Conservation (phyloP, 495 filamentous ascomycete species). For the Copromyces sp. region DNA sequence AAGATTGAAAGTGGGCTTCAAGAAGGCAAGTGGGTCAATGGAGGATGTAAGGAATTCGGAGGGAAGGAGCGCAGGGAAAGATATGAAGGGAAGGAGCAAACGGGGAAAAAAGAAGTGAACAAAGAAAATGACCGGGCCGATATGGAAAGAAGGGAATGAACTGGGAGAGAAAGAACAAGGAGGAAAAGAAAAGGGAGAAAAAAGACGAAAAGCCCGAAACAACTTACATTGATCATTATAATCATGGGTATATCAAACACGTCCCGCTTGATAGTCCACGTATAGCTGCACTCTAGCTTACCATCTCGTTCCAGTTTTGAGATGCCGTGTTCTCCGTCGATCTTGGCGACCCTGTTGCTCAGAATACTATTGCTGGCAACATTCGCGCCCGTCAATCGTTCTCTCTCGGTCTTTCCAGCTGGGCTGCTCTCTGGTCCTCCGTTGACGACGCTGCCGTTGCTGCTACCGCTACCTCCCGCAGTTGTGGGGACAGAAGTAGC, state of each 20-base stretch:
- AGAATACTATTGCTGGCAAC: slow-evolving; percentile 31
- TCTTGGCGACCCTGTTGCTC: slow-evolving; percentile 45
- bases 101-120: background rate
- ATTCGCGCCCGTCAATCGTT: background rate
- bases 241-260: slow-evolving; percentile 98
- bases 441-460: background rate
- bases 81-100: background rate
- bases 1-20: background rate
- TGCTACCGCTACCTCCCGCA: background rate
- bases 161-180: background rate
- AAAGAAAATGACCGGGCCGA: background rate
- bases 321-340: slow-evolving; percentile 69
- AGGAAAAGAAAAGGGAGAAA: background rate
- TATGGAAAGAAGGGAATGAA: background rate
- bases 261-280: slow-evolving; percentile 93
- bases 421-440: slow-evolving; percentile 1
- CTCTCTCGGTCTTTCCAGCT: slow-evolving; percentile 10
- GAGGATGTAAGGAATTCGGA: background rate
- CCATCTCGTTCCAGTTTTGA: slow-evolving; percentile 74
- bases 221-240: slow-evolving; percentile 90
- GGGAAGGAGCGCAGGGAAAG: background rate
- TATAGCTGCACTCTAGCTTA: slow-evolving; percentile 87
- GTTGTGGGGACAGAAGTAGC: background rate
- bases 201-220: background rate
- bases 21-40: background rate